Base-by-base conservation (phyloP, 345 rosid species). In the Brassica nigra region DNA sequence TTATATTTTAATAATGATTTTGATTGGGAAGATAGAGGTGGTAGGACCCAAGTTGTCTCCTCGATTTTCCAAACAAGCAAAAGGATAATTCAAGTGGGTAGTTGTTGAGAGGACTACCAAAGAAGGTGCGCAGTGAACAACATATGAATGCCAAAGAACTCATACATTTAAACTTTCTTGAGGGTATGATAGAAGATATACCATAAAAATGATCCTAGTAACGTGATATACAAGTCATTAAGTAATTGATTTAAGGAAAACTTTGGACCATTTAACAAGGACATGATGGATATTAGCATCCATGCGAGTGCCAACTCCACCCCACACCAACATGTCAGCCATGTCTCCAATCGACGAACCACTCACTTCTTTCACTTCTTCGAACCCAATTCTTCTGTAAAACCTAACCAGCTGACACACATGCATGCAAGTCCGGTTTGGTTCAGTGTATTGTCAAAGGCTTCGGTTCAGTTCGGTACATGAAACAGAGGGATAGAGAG, bases 271-370 rank as follows among this genome's bases (percentile, higher is more conserved):
- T 77, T 91, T 91, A 12, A 86, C 11, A 29, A 92, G 87, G n/a
- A 92, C 95, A 68, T 86, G 85, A 75, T 84, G 88, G 49, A 90
- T 76, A 74, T 85, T 78, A 66, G 97, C 97, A 86, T 95, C 94
- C 97, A 95, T 92, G 58, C 91, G 87, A 42, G 97, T 95, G 54
- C 97, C 95, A 10, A 92, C 79, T 9, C 97, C 99, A 73, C 99
- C 99, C 97, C 97, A 95, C 8, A 86, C 89, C 79, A 95, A 83
- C 97, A 95, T 86, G 82, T 92, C 97, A 39, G 88, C 83, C 76
- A 88, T 71, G 83, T 92, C 97, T 66, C 89, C 92, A 11, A 91
- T 72, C 16, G 90, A 86, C 15, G 95, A 90, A 9, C 97, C 97
- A n/a, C 85, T 90, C 84, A 91, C 97, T 85, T 92, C 95, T 63